Evolutionary conservation across 257 asterid genomes (phyloP).

Genomic region (Datura wrightii): DNA sequence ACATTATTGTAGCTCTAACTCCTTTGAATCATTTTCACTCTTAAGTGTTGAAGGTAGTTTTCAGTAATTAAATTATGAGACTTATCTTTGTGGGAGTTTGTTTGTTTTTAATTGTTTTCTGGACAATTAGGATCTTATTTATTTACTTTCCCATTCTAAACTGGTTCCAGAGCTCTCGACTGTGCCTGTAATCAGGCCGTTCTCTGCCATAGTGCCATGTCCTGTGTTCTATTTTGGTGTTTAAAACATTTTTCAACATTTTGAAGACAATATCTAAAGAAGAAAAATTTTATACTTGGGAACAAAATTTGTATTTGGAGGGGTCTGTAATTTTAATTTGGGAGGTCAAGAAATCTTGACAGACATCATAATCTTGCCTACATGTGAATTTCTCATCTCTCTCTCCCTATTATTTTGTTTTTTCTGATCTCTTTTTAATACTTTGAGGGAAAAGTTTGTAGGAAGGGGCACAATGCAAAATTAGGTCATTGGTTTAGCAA

Average conservation of each 20-base stretch:
- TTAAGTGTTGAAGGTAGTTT: background rate
- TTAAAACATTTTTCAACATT: too few relatives aligned
- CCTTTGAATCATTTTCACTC: background rate
- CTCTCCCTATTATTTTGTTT: too few relatives aligned
- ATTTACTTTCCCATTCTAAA: background rate
- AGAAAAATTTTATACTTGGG: too few relatives aligned
- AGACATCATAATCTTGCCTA: background rate
- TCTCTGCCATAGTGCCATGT: background rate
- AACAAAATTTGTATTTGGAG: background rate
- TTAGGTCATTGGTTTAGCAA: too few relatives aligned
- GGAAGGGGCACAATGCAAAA: too few relatives aligned
- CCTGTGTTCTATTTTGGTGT: background rate
- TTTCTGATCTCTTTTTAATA: too few relatives aligned
- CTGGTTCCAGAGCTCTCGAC: background rate
- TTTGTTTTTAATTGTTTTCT: background rate
- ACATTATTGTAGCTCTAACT: background rate
- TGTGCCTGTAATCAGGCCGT: background rate
- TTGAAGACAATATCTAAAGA: background rate
- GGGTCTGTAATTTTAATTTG: background rate
- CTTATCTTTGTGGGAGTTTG: constrained; percentile 15
- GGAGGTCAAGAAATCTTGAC: background rate
- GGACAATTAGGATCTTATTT: background rate
- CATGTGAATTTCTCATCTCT: too few relatives aligned
- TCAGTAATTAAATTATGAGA: background rate
- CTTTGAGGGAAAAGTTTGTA: too few relatives aligned